Base-by-base conservation (phyloP, 1,284 basidiomycete species). In the Ustilago trichophora region DNA sequence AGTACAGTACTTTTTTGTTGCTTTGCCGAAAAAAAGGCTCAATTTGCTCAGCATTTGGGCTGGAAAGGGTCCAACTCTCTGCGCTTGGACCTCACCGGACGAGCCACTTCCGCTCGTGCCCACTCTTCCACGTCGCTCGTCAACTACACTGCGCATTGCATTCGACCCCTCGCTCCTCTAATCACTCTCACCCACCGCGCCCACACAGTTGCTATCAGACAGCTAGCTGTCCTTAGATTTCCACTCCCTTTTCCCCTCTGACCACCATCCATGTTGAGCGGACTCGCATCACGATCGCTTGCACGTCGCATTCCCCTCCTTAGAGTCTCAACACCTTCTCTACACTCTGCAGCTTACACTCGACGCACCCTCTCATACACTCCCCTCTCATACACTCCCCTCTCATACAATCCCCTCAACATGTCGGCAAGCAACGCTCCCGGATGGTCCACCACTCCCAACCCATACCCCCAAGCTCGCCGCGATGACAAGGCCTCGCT, bases 381-480 rank as follows among this genome's bases (percentile, higher is more conserved):
- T 6, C 13, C 34, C 16, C n/a, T 43, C 32, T 19, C 48, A 6
- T n/a, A 25, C 15, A 57, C 34, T 6, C 13, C 34, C 16, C n/a
- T 43, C 32, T 19, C 48, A 6, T n/a, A 25, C 15, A 57, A 29
- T 6, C 13, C 34, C 2, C 16, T 15, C 37, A 46, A 16, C 16
- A 67, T 67, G 64, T 52, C 64, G 7, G 11, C 40, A 3, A 33
- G 42, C 18, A 56, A 46, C 29, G 76, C 76, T 10, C 73, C 76
- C 6, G 71, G 71, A 29, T 78, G 76, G 76, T 54, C 60, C 19
- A 64, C 67, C 19, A 25, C 55, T n/a, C 57, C 53, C 26, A 64
- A 57, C 13, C 78, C 77, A 9, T 81, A 75, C 31, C 79, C 79
- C 2, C n/a, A 34, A 4, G 75, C 79, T 32, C 72, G 72, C 19